Percentiles rank a stretch among this genome's conserved stretches.
Conservation (phyloP, 139 green algal species). For the Chlorella sp. region DNA sequence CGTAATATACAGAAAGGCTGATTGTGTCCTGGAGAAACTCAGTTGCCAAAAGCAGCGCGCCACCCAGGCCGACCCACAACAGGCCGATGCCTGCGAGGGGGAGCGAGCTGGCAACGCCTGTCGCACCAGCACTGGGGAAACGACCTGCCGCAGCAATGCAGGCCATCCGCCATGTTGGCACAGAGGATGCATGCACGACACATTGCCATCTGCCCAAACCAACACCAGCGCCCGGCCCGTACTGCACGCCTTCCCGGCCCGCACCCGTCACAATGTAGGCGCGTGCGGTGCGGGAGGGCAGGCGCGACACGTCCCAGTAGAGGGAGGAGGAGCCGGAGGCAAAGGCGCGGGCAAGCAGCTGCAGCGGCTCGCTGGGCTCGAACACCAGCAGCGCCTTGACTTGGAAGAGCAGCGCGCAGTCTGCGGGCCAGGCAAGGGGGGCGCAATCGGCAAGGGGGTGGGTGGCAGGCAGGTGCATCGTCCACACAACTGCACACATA, state of each 20-base stretch:
- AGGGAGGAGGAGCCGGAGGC: neutral
- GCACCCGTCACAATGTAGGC: conserved; percentile 12
- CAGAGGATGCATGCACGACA: too few species aligned
- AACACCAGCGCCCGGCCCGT: too few species aligned
- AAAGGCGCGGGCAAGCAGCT: conserved; percentile 16
- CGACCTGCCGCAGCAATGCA: neutral
- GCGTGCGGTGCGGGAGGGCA: conserved; percentile 15
- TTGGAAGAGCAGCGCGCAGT: conserved; percentile 60
- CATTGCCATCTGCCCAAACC: too few species aligned
- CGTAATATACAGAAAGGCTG: conserved; percentile 58
- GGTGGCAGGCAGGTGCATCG: too few species aligned
- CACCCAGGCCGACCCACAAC: conserved; percentile 56
- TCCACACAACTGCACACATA: too few species aligned
- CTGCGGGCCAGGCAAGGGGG: too few species aligned
- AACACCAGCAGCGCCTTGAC: conserved; percentile 61
- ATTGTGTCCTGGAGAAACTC: conserved; percentile 34
- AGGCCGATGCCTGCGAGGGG: conserved; percentile 41
- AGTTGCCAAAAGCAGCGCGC: conserved; percentile 47
- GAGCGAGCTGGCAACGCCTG: neutral
- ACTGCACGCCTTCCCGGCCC: too few species aligned
- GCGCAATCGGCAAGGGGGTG: too few species aligned
- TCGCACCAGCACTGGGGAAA: neutral
- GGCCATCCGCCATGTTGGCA: neutral
- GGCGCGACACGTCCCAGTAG: conserved; percentile 31
- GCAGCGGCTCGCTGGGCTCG: conserved; percentile 36